Evolutionary conservation across 108 stramenopile species (phyloP).

Genomic region (Nitzschia sp.): DNA sequence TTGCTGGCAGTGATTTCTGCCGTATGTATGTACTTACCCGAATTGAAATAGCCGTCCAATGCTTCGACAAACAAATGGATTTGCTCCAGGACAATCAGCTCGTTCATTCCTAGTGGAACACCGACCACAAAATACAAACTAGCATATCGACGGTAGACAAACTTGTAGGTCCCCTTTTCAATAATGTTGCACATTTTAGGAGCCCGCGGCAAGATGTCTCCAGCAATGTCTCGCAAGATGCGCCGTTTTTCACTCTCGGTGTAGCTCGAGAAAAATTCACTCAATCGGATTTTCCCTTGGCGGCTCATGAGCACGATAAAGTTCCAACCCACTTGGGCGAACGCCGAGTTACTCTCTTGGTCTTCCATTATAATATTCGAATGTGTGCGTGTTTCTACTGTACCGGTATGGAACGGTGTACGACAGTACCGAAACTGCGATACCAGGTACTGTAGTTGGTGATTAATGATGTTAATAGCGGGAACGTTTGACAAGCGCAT

Average conservation of each 20-base stretch:
- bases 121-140: constrained; percentile 88
- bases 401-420: no score
- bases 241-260: constrained; percentile 88
- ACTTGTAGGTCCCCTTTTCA: constrained; percentile 95
- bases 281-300: constrained; percentile 85
- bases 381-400: no score
- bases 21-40: constrained; percentile 50
- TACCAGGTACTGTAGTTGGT: no score
- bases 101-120: constrained; percentile 80
- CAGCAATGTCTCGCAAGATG: constrained; percentile 91
- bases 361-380: constrained; percentile 21
- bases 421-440: no score
- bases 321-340: constrained; percentile 68
- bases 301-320: constrained; percentile 88
- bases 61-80: constrained; percentile 99
- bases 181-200: constrained; percentile 99
- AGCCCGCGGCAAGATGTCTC: constrained; percentile 90
- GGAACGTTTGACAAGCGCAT: no score
- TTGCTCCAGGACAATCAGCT: constrained; percentile 90
- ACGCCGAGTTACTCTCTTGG: constrained; percentile 27
- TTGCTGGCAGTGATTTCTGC: neutral
- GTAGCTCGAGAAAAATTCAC: constrained; percentile 87
- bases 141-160: constrained; percentile 87
- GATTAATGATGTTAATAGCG: no score
- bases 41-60: constrained; percentile 94